Conservation (phyloP, 2,329 filamentous ascomycete species). For the Beauveria varroae region DNA sequence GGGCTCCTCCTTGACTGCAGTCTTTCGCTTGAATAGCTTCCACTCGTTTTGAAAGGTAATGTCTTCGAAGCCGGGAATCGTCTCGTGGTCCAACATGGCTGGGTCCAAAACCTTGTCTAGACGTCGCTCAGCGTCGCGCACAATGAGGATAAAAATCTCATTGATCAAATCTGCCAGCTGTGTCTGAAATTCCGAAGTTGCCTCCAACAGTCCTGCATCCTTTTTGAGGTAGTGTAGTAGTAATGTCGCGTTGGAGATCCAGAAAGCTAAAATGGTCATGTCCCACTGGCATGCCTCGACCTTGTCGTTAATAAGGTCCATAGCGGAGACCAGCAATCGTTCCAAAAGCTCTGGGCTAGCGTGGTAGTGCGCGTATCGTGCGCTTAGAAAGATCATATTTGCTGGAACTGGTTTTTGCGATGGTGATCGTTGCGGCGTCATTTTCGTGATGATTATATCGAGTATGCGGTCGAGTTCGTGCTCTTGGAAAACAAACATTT, state of each 20-base stretch:
- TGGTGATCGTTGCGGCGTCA: constrained; percentile 91
- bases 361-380: constrained; percentile 94
- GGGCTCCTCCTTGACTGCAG: constrained; percentile 83
- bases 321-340: constrained; percentile 73
- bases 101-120: constrained; percentile 92
- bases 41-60: constrained; percentile 97
- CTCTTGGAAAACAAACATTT: constrained; percentile 99
- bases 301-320: constrained; percentile 94
- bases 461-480: constrained; percentile 85
- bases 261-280: constrained; percentile 98
- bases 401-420: constrained; percentile 97
- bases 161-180: constrained; percentile 93
- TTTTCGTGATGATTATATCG: constrained; percentile 93
- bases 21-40: constrained; percentile 92
- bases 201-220: constrained; percentile 70
- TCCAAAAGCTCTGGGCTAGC: constrained; percentile 77
- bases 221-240: constrained; percentile 97
- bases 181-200: constrained; percentile 82
- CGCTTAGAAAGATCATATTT: constrained; percentile 93
- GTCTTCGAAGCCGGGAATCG: constrained; percentile 93
- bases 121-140: constrained; percentile 87
- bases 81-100: constrained; percentile 96
- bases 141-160: constrained; percentile 96
- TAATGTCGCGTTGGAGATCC: constrained; percentile 95
- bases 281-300: constrained; percentile 98